Conservation (phyloP, 257 asterid species). For the Solanum okadae region DNA sequence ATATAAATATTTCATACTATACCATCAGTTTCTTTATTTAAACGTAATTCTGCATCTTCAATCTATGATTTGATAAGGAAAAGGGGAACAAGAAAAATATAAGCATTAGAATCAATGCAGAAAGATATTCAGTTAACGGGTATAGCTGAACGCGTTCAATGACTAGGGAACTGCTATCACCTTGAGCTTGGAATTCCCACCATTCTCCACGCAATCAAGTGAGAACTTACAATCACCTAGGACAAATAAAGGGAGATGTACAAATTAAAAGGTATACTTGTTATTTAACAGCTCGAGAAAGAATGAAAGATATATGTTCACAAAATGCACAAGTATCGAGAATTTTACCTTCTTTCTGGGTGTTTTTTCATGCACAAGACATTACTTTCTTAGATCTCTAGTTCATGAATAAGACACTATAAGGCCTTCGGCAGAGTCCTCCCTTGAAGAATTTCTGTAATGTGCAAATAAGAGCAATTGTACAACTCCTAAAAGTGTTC, state of each 20-base stretch:
- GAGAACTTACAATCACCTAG: background rate
- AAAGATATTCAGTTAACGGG: background rate
- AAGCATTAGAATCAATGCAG: background rate
- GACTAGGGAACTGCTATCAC: background rate
- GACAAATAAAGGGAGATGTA: background rate
- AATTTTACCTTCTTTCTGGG: background rate
- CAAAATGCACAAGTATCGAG: background rate
- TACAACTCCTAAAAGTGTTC: slow-evolving; percentile 59
- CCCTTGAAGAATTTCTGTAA: slow-evolving; percentile 25
- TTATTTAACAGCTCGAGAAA: background rate
- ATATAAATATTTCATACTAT: background rate
- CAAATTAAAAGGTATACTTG: background rate
- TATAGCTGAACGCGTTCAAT: background rate
- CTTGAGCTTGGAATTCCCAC: background rate
- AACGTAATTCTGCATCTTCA: background rate
- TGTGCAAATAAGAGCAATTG: slow-evolving; percentile 53
- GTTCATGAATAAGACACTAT: background rate
- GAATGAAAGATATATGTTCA: background rate
- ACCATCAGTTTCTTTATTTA: background rate
- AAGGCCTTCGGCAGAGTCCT: background rate
- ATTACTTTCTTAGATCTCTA: background rate
- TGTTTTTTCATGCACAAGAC: background rate
- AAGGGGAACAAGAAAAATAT: background rate
- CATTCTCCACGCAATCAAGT: background rate
- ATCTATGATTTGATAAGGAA: background rate